Conservation (phyloP, 371 early-diverging fungal species). For the Rhizopus microsporus region DNA sequence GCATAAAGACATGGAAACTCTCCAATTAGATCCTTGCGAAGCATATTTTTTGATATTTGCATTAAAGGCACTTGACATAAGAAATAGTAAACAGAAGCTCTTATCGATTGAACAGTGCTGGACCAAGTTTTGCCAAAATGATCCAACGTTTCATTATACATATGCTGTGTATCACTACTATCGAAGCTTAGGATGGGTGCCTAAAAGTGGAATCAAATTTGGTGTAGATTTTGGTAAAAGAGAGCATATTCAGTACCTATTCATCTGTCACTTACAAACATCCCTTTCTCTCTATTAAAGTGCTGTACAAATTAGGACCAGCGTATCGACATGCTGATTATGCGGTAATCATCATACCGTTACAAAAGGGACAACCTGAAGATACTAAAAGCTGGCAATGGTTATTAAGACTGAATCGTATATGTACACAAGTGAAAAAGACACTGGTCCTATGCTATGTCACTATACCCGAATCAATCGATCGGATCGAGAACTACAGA, state of each 20-base stretch:
- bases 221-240: constrained; percentile 75
- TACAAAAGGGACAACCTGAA: constrained; percentile 5
- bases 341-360: constrained; percentile 36
- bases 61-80: constrained; percentile 52
- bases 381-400: constrained; percentile 50
- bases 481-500: constrained; percentile 30
- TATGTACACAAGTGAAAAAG: constrained; percentile 67
- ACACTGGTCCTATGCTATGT: constrained; percentile 61
- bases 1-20: constrained; percentile 49
- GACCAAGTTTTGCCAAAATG: constrained; percentile 30
- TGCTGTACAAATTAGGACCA: constrained; percentile 31
- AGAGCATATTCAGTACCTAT: neutral
- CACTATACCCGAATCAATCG: constrained; percentile 28
- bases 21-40: constrained; percentile 66
- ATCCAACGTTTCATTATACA: constrained; percentile 46
- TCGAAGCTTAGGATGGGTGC: constrained; percentile 81
- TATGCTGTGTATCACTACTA: constrained; percentile 85
- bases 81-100: constrained; percentile 18
- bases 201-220: constrained; percentile 80
- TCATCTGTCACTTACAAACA: neutral
- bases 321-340: constrained; percentile 35
- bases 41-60: constrained; percentile 67
- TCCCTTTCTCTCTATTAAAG: constrained; percentile 29
- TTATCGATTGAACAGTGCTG: constrained; percentile 41
- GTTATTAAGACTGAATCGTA: constrained; percentile 59